Evolutionary conservation across 2,329 filamentous ascomycete species (phyloP).

Genomic region (Phyllachora maydis): DNA sequence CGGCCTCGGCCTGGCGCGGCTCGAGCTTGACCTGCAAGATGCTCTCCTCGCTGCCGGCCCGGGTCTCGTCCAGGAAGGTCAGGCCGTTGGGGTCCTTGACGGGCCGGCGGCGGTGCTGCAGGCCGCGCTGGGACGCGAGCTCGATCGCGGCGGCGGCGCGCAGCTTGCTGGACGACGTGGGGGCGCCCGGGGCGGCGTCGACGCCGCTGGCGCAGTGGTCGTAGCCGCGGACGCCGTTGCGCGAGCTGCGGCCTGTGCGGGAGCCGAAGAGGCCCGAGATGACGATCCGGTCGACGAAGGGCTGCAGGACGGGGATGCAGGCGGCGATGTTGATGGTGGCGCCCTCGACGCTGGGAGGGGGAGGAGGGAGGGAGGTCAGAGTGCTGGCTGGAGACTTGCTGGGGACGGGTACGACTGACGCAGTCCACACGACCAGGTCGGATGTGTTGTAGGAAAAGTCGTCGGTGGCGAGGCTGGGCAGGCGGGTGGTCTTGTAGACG

Average conservation of each 20-base stretch:
- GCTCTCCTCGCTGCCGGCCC: neutral
- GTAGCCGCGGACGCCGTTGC: neutral
- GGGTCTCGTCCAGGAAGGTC: neutral
- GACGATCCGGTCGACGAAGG: slow-evolving; percentile 5
- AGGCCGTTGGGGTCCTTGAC: neutral
- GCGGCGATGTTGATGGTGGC: slow-evolving; percentile 8
- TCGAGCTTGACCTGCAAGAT: too few relatives aligned
- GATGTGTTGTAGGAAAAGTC: slow-evolving; percentile 15
- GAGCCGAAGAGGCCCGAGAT: slow-evolving; percentile 1
- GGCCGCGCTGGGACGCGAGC: too few relatives aligned
- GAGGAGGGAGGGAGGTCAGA: neutral
- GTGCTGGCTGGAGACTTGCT: too few relatives aligned
- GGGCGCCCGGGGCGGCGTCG: too few relatives aligned
- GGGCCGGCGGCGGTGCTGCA: neutral
- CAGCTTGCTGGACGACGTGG: too few relatives aligned
- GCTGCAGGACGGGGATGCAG: slow-evolving; percentile 8
- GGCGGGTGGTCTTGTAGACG: slow-evolving; percentile 11
- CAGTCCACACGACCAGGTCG: slow-evolving; percentile 22
- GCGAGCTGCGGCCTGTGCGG: neutral
- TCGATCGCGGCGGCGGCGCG: too few relatives aligned
- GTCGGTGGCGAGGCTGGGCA: slow-evolving; percentile 8
- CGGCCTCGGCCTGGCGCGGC: too few relatives aligned
- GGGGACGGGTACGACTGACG: slow-evolving; percentile 10
- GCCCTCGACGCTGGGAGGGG: slow-evolving; percentile 6
- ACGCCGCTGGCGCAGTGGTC: neutral